Conservation (phyloP, 352 stramenopile species). For the Pythium aristosporum region DNA sequence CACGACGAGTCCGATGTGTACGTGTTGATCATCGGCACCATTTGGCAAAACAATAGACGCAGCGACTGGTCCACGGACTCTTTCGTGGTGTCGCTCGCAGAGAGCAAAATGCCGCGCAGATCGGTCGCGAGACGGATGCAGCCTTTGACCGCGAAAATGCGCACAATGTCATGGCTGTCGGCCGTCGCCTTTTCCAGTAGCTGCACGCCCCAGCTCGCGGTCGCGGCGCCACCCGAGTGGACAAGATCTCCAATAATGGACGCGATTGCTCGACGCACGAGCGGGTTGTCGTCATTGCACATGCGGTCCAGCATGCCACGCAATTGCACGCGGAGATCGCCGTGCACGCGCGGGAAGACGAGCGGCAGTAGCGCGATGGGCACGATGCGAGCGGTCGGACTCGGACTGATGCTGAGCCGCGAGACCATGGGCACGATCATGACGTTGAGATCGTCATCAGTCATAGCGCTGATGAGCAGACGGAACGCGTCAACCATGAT, state of each 20-base stretch:
- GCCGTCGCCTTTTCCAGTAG: constrained; percentile 77
- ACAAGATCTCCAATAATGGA: constrained; percentile 83
- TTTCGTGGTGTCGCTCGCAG: constrained; percentile 16
- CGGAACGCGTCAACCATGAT: constrained; percentile 86
- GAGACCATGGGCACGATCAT: constrained; percentile 80
- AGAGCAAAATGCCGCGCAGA: constrained; percentile 46
- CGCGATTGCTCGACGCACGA: constrained; percentile 80
- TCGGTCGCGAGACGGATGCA: constrained; percentile 74
- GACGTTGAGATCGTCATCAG: constrained; percentile 53
- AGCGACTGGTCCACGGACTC: constrained; percentile 38
- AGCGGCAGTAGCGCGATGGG: constrained; percentile 74
- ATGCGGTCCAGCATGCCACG: constrained; percentile 87
- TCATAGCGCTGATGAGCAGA: constrained; percentile 62
- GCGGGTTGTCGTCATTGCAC: constrained; percentile 83
- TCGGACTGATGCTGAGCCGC: constrained; percentile 80
- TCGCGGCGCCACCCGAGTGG: constrained; percentile 41
- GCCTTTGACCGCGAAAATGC: constrained; percentile 84
- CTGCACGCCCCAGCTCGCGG: constrained; percentile 72
- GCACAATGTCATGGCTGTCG: constrained; percentile 86
- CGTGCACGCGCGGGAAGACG: constrained; percentile 66
- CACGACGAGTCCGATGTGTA: constrained; percentile 86
- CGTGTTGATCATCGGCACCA: constrained; percentile 88
- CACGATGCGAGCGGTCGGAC: constrained; percentile 80
- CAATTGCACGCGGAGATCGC: constrained; percentile 77
- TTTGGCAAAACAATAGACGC: constrained; percentile 73